Evolutionary conservation across 2,329 filamentous ascomycete genomes (phyloP).

Genomic region (Arthrinium phaeospermum): DNA sequence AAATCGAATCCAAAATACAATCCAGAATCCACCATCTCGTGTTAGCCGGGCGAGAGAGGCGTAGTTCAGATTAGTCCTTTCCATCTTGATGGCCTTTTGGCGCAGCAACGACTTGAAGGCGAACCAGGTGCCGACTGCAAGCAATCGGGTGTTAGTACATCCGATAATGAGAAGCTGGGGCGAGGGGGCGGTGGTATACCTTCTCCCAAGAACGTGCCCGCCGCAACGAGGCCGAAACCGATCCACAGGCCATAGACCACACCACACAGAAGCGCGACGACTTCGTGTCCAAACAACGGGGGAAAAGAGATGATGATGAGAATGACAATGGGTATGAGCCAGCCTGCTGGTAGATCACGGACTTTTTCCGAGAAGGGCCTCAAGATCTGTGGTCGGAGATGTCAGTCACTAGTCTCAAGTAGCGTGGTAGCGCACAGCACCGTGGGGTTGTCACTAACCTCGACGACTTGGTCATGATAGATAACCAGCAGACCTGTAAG

Average conservation of each 20-base stretch:
- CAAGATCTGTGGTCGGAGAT: conserved; percentile 32
- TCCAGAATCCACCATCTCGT: conserved; percentile 48
- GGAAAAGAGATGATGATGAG: conserved; percentile 48
- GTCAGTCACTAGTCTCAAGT: background rate
- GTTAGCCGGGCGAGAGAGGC: conserved; percentile 46
- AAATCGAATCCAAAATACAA: conserved; percentile 47
- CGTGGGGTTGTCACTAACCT: conserved; percentile 30
- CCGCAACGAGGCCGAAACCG: conserved; percentile 47
- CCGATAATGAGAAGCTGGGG: background rate
- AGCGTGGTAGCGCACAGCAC: conserved; percentile 1
- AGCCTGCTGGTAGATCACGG: conserved; percentile 44
- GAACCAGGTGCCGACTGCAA: conserved; percentile 45
- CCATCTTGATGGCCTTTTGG: conserved; percentile 43
- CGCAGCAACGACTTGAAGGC: conserved; percentile 46
- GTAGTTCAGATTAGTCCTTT: conserved; percentile 48
- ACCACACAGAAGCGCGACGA: conserved; percentile 47
- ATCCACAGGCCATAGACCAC: conserved; percentile 48
- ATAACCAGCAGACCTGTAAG: conserved; percentile 42
- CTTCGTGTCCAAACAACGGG: conserved; percentile 48
- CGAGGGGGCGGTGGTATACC: conserved; percentile 30
- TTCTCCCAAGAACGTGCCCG: conserved; percentile 48
- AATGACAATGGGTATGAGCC: conserved; percentile 46
- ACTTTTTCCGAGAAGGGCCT: conserved; percentile 45
- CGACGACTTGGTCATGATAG: conserved; percentile 46
- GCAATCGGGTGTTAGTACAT: background rate